Evolutionary conservation across 139 green algal genomes (phyloP), one percentile per base, ranked within the genome.

Genomic region (Raphidocelis subcapitata): DNA sequence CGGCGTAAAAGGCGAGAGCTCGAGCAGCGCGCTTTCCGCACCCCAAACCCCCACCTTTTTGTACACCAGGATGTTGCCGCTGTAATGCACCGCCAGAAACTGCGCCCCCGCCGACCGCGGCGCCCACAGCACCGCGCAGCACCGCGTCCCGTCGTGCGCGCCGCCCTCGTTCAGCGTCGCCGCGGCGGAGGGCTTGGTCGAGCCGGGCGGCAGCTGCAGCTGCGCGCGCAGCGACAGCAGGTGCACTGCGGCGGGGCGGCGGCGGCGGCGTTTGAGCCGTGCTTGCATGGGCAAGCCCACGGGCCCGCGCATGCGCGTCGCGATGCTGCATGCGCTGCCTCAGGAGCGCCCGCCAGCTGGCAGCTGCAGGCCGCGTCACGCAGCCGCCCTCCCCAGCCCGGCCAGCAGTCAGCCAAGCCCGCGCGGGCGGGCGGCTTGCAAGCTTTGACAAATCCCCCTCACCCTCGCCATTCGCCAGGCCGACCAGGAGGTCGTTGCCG

Each of bases 391-490:
- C 14, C 31, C 16, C 15, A 5, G 46, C 15, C 23, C 41, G 64
- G 21, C 60, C n/a, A 26, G 36, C 21, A 41, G 37, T 16, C 24
- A 37, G 29, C 18, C 55, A 26, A 37, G 29, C 51, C 49, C 23
- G n/a, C 24, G 55, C 18, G 55, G 18, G 24, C 18, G 14, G 21
- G 55, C 55, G 18, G 55, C 55, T n/a, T n/a, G n/a, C n/a, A n/a
- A 12, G 23, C 35, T 31, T 37, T 4, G 32, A 23, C 49, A 5
- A 65, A 32, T 54, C 8, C 15, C 16, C 0, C 74, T 12, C 62
- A 94, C 89, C 85, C 70, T 89, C 73, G 10, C 90, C 90, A 29
- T 87, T 91, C 14, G 69, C 75, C 4, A 93, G 64, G 10, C 90
- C 90, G 1, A 95, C 81, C 0, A 93, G 68, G 23, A 92, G 46